Evolutionary conservation across 495 filamentous ascomycete species (phyloP).

Genomic region (Podospora bellae-mahoneyi): DNA sequence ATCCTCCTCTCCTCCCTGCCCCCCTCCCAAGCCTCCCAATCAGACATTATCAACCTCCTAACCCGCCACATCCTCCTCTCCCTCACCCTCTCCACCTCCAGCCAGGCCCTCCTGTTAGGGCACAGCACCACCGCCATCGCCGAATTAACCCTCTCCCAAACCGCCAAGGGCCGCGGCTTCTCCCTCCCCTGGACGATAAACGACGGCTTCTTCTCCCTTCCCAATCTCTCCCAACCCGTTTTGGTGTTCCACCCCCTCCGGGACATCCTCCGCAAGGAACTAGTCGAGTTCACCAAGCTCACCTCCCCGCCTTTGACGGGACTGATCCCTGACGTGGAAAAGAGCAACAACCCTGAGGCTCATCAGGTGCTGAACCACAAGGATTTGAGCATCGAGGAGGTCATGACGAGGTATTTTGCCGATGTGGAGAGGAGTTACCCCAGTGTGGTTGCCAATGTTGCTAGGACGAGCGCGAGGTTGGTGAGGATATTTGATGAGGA

Average conservation of each 20-base stretch:
- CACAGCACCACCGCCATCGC: conserved; percentile 85
- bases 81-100: conserved; percentile 56
- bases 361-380: conserved; percentile 56
- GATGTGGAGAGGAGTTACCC: conserved; percentile 86
- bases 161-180: conserved; percentile 85
- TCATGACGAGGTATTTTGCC: conserved; percentile 84
- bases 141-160: conserved; percentile 77
- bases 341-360: conserved; percentile 11
- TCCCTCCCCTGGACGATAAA: conserved; percentile 74
- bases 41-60: conserved; percentile 68
- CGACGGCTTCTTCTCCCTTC: conserved; percentile 60
- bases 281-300: conserved; percentile 58
- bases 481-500: conserved; percentile 29
- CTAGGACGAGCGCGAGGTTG: conserved; percentile 79
- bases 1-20: conserved; percentile 55
- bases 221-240: neutral
- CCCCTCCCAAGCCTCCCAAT: conserved; percentile 69
- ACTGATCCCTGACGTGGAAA: conserved; percentile 21
- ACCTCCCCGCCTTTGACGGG: conserved; percentile 29
- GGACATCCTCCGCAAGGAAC: conserved; percentile 77
- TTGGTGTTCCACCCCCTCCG: conserved; percentile 50
- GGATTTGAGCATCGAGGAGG: conserved; percentile 81
- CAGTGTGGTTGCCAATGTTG: conserved; percentile 89
- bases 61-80: conserved; percentile 66
- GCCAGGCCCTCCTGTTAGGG: conserved; percentile 72